Evolutionary conservation across 75 land plant species (phyloP).

Genomic region (Pinus taeda): DNA sequence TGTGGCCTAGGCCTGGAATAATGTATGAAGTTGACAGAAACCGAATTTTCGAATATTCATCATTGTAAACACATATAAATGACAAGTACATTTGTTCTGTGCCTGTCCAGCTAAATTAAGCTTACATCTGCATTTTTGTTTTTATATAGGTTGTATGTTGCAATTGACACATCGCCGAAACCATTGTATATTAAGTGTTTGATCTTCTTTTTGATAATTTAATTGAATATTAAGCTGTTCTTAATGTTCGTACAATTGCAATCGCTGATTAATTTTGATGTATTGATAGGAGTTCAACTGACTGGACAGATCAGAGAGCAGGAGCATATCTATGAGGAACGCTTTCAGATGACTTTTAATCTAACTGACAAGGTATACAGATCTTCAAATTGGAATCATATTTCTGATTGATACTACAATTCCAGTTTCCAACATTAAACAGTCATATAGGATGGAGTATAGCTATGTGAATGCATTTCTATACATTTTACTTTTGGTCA

Average conservation of each 20-base stretch:
- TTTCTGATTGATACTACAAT: background rate
- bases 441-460: background rate
- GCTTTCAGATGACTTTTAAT: constrained; percentile 51
- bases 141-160: background rate
- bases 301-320: constrained; percentile 39
- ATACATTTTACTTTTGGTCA: too few relatives aligned
- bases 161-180: background rate
- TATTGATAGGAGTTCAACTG: constrained; percentile 50
- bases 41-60: background rate
- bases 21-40: background rate
- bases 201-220: background rate
- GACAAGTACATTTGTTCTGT: background rate
- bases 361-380: constrained; percentile 57
- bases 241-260: background rate
- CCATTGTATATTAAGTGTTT: background rate
- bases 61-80: background rate
- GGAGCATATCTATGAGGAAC: constrained; percentile 68
- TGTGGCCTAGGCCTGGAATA: background rate
- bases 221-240: background rate
- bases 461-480: background rate
- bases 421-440: background rate
- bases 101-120: background rate
- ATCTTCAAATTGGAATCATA: background rate
- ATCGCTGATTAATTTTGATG: background rate
- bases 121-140: background rate